Evolutionary conservation across 2,329 filamentous ascomycete species (phyloP).

Genomic region (Fusarium chaquense): DNA sequence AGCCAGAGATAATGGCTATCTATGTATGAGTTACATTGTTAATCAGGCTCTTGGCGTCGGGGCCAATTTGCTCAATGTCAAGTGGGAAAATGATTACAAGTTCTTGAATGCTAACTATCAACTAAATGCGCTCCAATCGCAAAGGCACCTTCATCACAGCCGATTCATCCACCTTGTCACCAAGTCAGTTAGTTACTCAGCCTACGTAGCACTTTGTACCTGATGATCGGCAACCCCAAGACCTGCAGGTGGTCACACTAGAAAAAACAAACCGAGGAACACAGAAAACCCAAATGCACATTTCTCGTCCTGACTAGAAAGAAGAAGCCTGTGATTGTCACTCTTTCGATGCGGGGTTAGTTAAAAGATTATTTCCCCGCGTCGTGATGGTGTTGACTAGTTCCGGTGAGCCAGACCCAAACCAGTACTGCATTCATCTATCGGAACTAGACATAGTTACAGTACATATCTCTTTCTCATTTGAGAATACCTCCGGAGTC

Average conservation of each 20-base stretch:
- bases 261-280: conserved; percentile 38
- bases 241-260: conserved; percentile 38
- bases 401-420: conserved; percentile 19
- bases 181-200: neutral
- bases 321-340: conserved; percentile 39
- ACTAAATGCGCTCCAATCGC: neutral
- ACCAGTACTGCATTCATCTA: conserved; percentile 19
- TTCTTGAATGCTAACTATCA: neutral
- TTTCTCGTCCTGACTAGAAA: conserved; percentile 4
- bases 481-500: conserved; percentile 29
- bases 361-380: neutral
- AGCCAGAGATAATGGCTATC: neutral
- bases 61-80: neutral
- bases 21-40: neutral
- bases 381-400: conserved; percentile 35
- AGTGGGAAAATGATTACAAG: neutral
- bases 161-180: neutral
- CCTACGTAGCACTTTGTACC: conserved; percentile 25
- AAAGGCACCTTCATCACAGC: neutral
- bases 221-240: conserved; percentile 34
- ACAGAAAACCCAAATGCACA: neutral
- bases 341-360: conserved; percentile 21
- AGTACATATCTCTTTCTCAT: conserved; percentile 14
- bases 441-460: conserved; percentile 9
- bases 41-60: neutral